These are phyloP conservation scores for Fusarium sp. DNA, from an alignment of 2,329 filamentous ascomycete genomes.

Conservation along the genomic window DNA sequence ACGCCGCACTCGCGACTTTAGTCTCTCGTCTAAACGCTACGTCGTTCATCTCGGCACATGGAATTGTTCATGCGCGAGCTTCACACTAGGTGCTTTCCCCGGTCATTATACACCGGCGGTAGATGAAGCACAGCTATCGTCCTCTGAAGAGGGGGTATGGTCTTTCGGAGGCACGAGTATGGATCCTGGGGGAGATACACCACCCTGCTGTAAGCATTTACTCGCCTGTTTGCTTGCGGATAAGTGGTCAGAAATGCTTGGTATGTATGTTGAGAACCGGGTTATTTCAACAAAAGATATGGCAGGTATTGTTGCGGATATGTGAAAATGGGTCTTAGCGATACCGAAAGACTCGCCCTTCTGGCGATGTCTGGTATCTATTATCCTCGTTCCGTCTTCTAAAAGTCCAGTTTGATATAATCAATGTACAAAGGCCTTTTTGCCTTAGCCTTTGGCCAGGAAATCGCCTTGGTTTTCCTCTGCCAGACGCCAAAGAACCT, in stretches of 20 bases:
- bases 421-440: constrained; percentile 49
- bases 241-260: constrained; percentile 70
- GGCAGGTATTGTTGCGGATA: constrained; percentile 73
- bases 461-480: constrained; percentile 38
- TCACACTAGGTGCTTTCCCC: constrained; percentile 78
- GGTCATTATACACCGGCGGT: constrained; percentile 16
- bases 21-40: constrained; percentile 61
- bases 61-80: constrained; percentile 92
- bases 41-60: constrained; percentile 80
- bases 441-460: constrained; percentile 37
- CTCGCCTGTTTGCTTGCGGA: constrained; percentile 84
- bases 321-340: constrained; percentile 42
- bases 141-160: constrained; percentile 42
- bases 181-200: constrained; percentile 56
- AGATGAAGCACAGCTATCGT: constrained; percentile 1
- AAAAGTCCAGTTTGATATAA: constrained; percentile 47
- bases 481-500: constrained; percentile 43
- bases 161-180: constrained; percentile 65
- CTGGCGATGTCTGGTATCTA: constrained; percentile 32
- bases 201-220: constrained; percentile 86
- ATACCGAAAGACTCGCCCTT: constrained; percentile 8
- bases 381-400: constrained; percentile 44
- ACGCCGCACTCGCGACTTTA: constrained; percentile 39
- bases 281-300: constrained; percentile 73
- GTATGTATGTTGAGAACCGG: constrained; percentile 66